These are phyloP conservation scores for Carex cristatella DNA, from an alignment of 176 grass and related monocot genomes.

Conservation along the genomic window DNA sequence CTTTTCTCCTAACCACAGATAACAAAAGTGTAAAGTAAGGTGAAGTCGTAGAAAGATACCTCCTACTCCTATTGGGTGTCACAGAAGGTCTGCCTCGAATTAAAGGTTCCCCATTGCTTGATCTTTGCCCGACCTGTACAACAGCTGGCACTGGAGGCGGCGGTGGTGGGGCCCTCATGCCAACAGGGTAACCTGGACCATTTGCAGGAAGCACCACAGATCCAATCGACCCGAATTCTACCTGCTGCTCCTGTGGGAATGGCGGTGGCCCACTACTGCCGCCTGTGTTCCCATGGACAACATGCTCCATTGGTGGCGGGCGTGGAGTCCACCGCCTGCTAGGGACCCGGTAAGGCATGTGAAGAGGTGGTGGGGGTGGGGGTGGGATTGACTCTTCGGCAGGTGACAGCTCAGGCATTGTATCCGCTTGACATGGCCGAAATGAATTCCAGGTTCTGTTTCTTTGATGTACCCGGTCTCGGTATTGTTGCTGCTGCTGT, in stretches of 20 bases:
- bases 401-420: background rate
- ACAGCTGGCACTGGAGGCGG: background rate
- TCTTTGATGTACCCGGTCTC: background rate
- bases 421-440: background rate
- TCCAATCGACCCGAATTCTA: background rate
- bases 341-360: background rate
- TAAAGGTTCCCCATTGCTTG: background rate
- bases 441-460: background rate
- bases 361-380: constrained; percentile 3
- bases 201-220: background rate
- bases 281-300: background rate
- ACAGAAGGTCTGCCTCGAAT: background rate
- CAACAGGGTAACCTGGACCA: background rate
- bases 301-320: background rate
- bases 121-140: background rate
- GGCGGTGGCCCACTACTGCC: background rate
- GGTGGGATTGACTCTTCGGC: background rate
- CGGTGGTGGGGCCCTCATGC: background rate
- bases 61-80: background rate
- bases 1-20: background rate
- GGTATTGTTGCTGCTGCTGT: constrained; percentile 12
- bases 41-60: background rate
- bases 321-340: background rate
- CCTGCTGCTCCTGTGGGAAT: background rate
- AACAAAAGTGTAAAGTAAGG: background rate